A percentile compares a stretch with the other conserved stretches of the same genome.
phyloP scores from a whole-genome alignment of 768 basidiomycete species.

The Sarcomyxa edulis region DNA sequence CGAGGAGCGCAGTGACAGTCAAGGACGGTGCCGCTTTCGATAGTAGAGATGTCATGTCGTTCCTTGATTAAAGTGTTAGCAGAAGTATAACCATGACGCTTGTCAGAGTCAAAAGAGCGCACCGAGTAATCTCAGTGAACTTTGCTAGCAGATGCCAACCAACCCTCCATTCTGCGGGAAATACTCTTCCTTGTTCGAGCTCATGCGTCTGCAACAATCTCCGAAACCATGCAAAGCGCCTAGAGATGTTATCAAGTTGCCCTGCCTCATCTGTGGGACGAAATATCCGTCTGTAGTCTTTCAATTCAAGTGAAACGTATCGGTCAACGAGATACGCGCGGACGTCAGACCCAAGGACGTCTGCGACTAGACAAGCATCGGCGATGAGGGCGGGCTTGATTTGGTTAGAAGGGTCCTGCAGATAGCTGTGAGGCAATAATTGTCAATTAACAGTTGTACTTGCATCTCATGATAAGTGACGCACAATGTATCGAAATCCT shows the following conservation, averaged over 20 bases:
- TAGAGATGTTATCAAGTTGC: conserved; percentile 88
- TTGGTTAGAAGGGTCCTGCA: conserved; percentile 69
- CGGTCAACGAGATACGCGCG: conserved; percentile 79
- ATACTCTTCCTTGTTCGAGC: conserved; percentile 76
- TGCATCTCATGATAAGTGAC: too few relatives aligned
- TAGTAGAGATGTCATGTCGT: conserved; percentile 77
- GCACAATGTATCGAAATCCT: conserved; percentile 90
- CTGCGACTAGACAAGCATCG: conserved; percentile 85
- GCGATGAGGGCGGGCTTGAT: conserved; percentile 61
- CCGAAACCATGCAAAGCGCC: conserved; percentile 94
- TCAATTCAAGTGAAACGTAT: conserved; percentile 84
- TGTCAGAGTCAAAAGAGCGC: conserved; percentile 9
- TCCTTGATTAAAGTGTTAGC: conserved; percentile 36
- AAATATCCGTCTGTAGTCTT: conserved; percentile 96
- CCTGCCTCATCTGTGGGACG: conserved; percentile 91
- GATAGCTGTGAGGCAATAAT: conserved; percentile 46
- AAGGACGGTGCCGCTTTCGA: conserved; percentile 73
- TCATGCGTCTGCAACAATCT: conserved; percentile 83
- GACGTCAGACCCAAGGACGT: conserved; percentile 83
- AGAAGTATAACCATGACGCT: not conserved
- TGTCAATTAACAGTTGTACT: not conserved
- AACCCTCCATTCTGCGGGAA: conserved; percentile 84
- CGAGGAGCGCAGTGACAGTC: conserved; percentile 75
- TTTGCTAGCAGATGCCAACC: conserved; percentile 76
- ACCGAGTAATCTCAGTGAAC: conserved; percentile 92